Evolutionary conservation across 352 stramenopile species (phyloP).

Genomic region (Phytopythium chamaehyphon): DNA sequence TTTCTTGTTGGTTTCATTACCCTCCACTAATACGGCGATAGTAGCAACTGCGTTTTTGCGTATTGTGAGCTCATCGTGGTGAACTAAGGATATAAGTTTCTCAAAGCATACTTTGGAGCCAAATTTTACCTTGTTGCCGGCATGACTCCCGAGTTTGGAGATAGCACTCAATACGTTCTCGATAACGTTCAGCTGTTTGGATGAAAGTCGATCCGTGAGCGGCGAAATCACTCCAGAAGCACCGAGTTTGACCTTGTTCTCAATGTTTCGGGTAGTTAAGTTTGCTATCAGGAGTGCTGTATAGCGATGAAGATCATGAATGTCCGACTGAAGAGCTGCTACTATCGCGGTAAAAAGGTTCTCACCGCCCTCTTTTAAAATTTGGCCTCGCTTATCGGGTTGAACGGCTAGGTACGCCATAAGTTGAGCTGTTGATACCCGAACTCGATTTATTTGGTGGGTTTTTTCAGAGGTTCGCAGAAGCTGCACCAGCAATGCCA

Average conservation of each 20-base stretch:
- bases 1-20: slow-evolving; percentile 70
- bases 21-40: slow-evolving; percentile 57
- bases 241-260: slow-evolving; percentile 61
- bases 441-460: slow-evolving; percentile 12
- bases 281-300: slow-evolving; percentile 50
- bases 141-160: slow-evolving; percentile 61
- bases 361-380: slow-evolving; percentile 41
- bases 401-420: slow-evolving; percentile 43
- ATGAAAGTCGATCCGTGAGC: slow-evolving; percentile 60
- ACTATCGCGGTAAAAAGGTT: slow-evolving; percentile 30
- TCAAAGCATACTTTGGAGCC: slow-evolving; percentile 72
- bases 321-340: slow-evolving; percentile 39
- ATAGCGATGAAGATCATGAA: slow-evolving; percentile 57
- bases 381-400: slow-evolving; percentile 37
- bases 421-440: slow-evolving; percentile 27
- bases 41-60: slow-evolving; percentile 56
- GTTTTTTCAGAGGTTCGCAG: slow-evolving; percentile 7
- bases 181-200: slow-evolving; percentile 58
- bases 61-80: slow-evolving; percentile 61
- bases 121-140: slow-evolving; percentile 78
- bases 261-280: slow-evolving; percentile 50
- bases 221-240: slow-evolving; percentile 31
- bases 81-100: slow-evolving; percentile 54
- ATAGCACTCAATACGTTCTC: slow-evolving; percentile 68
- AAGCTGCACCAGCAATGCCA: slow-evolving; percentile 32